These are phyloP conservation scores for Colletotrichum sp. DNA, from an alignment of 2,329 filamentous ascomycete species.

Conservation along the genomic window DNA sequence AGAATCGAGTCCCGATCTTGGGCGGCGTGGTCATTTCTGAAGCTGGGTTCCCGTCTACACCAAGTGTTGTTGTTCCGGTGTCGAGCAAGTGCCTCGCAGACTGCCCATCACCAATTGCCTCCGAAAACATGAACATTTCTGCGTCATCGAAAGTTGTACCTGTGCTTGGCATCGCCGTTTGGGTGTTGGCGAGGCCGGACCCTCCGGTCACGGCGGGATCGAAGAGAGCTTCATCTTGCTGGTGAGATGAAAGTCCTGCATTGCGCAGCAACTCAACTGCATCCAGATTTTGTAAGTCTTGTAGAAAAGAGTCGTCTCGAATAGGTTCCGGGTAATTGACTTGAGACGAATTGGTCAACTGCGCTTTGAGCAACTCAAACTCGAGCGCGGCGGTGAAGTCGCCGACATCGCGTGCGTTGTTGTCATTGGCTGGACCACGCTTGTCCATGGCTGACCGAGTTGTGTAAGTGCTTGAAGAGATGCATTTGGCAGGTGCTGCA, in stretches of 20 bases:
- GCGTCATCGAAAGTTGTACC: background rate
- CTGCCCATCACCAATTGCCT: background rate
- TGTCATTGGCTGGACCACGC: background rate
- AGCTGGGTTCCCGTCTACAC: background rate
- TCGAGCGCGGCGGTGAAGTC: constrained; percentile 4
- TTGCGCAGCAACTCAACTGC: background rate
- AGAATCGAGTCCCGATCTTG: constrained; percentile 28
- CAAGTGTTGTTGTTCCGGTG: too few species aligned
- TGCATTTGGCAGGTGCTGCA: background rate
- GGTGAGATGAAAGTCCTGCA: background rate
- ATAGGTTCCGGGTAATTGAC: background rate
- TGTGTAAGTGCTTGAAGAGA: constrained; percentile 1
- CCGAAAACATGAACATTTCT: background rate
- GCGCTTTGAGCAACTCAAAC: background rate
- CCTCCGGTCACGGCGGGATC: background rate
- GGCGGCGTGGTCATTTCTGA: background rate
- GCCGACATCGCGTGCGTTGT: background rate
- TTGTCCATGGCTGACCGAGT: background rate
- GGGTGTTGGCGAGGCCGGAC: background rate
- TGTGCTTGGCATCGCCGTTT: background rate
- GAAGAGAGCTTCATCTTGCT: background rate
- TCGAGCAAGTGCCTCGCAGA: background rate
- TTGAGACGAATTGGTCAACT: background rate
- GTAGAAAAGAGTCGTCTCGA: background rate
- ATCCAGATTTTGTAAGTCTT: background rate